These are phyloP conservation scores for Tulasnella sp. DNA, from an alignment of 768 basidiomycete species.

Conservation along the genomic window DNA sequence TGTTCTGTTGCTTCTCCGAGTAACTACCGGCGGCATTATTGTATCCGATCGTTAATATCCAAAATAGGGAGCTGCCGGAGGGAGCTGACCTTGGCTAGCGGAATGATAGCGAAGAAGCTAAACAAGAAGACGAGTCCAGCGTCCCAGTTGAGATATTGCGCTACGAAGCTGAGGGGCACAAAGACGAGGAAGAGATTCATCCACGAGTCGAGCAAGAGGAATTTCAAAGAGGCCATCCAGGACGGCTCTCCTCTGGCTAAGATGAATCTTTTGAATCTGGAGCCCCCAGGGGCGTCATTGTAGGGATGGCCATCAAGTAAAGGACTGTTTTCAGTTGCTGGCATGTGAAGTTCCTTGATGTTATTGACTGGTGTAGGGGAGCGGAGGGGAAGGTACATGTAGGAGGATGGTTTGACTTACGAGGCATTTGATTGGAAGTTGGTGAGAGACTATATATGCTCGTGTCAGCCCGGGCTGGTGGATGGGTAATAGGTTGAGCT, in stretches of 20 bases:
- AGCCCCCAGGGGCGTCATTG: neutral
- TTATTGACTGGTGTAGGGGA: neutral
- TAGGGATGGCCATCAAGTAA: slow-evolving; percentile 10
- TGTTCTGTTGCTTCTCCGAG: slow-evolving; percentile 78
- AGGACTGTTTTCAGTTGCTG: neutral
- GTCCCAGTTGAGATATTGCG: slow-evolving; percentile 65
- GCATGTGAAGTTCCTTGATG: neutral
- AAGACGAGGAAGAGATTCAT: slow-evolving; percentile 70
- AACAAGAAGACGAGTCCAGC: slow-evolving; percentile 61
- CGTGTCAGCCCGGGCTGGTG: neutral
- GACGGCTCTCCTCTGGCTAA: slow-evolving; percentile 47
- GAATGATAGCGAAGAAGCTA: slow-evolving; percentile 75
- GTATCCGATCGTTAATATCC: neutral
- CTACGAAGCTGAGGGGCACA: slow-evolving; percentile 58
- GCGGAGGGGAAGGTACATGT: neutral
- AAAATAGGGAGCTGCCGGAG: slow-evolving; percentile 5
- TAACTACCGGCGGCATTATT: slow-evolving; percentile 37
- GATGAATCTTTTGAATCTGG: neutral
- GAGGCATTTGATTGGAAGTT: neutral
- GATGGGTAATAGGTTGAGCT: neutral
- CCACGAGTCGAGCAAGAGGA: slow-evolving; percentile 55
- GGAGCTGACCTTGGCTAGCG: slow-evolving; percentile 69
- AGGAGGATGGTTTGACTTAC: neutral
- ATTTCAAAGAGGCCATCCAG: slow-evolving; percentile 46
- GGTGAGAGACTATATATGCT: neutral